Evolutionary conservation across 1,284 basidiomycete species (phyloP), one percentile per base, ranked within the genome.

Genomic region (Meripilus lineatus): DNA sequence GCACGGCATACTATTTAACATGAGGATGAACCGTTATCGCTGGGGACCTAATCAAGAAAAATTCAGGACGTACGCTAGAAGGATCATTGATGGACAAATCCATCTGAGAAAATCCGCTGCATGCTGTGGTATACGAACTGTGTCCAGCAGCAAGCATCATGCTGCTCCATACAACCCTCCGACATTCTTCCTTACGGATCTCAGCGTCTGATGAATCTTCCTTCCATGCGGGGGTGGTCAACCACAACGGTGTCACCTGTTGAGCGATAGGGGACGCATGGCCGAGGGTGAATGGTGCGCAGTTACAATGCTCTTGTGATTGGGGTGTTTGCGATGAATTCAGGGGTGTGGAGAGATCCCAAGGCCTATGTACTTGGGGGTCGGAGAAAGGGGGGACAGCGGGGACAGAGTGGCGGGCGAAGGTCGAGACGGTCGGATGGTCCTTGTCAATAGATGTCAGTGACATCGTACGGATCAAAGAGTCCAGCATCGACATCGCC

Each of bases 141-240:
- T 84, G 75, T 3, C 78, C 80, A 7, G 82, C 81, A 8, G 75
- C 68, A 11, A 86, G 66, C 45, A 71, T 69, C 58, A 85, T 68
- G 2, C 77, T 64, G 56, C 79, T 81, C 86, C 86, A 89, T 44
- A 79, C 82, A 21, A 88, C 58, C 32, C 84, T 66, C n/a, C 86
- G 74, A 52, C 77, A 81, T 45, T 80, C 79, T 56, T 89, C 86
- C 58, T 77, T 82, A 43, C 71, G 66, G 46, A 85, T 73, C 49
- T 88, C 84, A 1, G 64, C 71, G 38, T 79, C 77, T n/a, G 70
- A 65, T 73, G 75, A 81, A 15, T 66, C 61, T 14, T 65, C 57
- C 44, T 74, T 68, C 83, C 84, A 89, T 21, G 75, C 78, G 0
- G 83, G 76, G 3, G 81, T 79, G 36, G 69, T 65, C 18, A 70